Evolutionary conservation across 2,329 filamentous ascomycete species (phyloP), one percentile per base, ranked within the genome.

Genomic region (Hymenoscyphus scutula): DNA sequence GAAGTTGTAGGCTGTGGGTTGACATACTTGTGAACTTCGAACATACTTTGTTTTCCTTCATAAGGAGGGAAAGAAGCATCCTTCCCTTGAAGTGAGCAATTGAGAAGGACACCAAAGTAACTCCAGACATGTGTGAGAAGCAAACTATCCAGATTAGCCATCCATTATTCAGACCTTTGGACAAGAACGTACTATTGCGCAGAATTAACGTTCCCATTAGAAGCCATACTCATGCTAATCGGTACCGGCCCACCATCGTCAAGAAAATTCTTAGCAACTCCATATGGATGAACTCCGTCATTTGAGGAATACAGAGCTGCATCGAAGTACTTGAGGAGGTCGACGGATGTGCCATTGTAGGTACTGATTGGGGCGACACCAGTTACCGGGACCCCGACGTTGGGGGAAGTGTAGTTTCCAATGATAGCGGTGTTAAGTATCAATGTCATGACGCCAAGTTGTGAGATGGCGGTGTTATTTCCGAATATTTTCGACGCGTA

Each of bases 401-500:
- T 84, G 63, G 81, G 81, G 65, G 74, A 73, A 2, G 81, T 84
- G 71, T 84, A 85, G 72, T 84, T 84, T 19, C 84, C 84, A 65
- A 86, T 83, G 63, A 86, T 82, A n/a, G 80, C 84, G 2, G 83
- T 86, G 74, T 86, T 86, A 68, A 86, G 82, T 4, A 87, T 72
- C 1, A 83, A 74, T 0, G 80, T 84, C 69, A 86, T 68, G 4
- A 86, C 76, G 0, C 78, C 81, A 53, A 79, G 75, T 72, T 87
- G 83, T 71, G 84, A 86, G 53, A 77, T 78, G 13, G 81, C 81
- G 25, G 80, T 86, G 76, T 86, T 86, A n/a, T 82, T 75, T 15
- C 58, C 62, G 45, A 68, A 61, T 11, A 68, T 38, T 1, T 53
- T 51, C 2, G 32, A 19, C n/a, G 66, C 58, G 58, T 66, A 68